Conservation (phyloP, 352 stramenopile genomes). For the Phytophthora ramorum region DNA sequence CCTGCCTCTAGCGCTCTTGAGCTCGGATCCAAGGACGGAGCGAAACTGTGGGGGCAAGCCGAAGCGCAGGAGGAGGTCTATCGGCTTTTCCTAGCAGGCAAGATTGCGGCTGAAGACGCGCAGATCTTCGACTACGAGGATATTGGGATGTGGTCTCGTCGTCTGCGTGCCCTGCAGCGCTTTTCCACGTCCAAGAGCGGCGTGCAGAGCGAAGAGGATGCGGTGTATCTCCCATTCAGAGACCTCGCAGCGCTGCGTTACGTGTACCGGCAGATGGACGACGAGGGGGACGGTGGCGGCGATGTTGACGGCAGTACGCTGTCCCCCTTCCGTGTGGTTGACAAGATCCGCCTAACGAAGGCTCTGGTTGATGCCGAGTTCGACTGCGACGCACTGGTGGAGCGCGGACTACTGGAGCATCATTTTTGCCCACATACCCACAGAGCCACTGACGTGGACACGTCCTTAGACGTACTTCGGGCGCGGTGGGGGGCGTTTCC, state of each 20-base stretch:
- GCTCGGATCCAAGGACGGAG: constrained; percentile 39
- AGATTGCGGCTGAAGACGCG: constrained; percentile 63
- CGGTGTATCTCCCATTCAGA: constrained; percentile 57
- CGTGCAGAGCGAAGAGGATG: constrained; percentile 7
- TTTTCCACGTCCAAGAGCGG: constrained; percentile 33
- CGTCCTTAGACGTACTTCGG: constrained; percentile 65
- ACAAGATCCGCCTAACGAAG: constrained; percentile 84
- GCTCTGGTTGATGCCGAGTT: constrained; percentile 74
- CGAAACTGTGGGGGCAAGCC: constrained; percentile 40
- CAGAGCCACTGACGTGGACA: constrained; percentile 69
- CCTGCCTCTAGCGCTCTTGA: constrained; percentile 60
- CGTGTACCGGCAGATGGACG: constrained; percentile 75
- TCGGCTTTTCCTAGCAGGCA: constrained; percentile 71
- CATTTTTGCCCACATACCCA: constrained; percentile 70
- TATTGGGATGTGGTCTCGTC: constrained; percentile 68
- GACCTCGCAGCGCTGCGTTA: constrained; percentile 64
- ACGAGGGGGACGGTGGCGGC: constrained; percentile 19
- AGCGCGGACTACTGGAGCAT: constrained; percentile 53
- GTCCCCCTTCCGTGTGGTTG: constrained; percentile 74
- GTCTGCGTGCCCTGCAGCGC: constrained; percentile 59
- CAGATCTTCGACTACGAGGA: constrained; percentile 72
- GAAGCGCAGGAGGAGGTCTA: constrained; percentile 75
- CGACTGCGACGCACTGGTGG: constrained; percentile 70
- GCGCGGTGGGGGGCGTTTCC: constrained; percentile 56
- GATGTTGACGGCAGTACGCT: constrained; percentile 28